Evolutionary conservation across 768 basidiomycete species (phyloP).

Genomic region (Arthromyces matolae): DNA sequence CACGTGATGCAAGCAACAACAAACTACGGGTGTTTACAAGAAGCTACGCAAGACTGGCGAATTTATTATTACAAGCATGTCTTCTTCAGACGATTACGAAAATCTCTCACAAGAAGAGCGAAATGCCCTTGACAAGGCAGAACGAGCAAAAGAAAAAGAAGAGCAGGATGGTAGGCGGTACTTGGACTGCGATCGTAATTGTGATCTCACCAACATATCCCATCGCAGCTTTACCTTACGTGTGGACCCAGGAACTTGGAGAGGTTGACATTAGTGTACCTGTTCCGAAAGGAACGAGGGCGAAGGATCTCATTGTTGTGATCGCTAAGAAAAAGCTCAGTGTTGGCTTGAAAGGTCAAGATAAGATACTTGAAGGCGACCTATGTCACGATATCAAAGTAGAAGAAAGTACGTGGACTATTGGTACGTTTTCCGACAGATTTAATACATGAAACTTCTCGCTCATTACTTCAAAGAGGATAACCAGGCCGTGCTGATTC

Average conservation of each 20-base stretch:
- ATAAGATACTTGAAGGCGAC: slow-evolving; percentile 84
- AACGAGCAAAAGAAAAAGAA: slow-evolving; percentile 61
- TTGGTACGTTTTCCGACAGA: slow-evolving; percentile 57
- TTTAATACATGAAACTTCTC: neutral
- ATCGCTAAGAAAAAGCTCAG: slow-evolving; percentile 82
- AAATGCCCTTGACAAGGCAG: slow-evolving; percentile 64
- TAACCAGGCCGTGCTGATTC: slow-evolving; percentile 63
- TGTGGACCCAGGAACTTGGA: slow-evolving; percentile 85
- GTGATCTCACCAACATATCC: slow-evolving; percentile 20
- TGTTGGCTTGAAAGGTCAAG: slow-evolving; percentile 81
- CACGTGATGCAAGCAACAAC: slow-evolving; percentile 6
- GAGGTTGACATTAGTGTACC: slow-evolving; percentile 83
- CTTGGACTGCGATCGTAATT: slow-evolving; percentile 10
- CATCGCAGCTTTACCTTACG: slow-evolving; percentile 75
- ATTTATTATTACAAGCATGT: too few relatives aligned
- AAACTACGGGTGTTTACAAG: slow-evolving; percentile 9
- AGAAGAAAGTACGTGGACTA: slow-evolving; percentile 95
- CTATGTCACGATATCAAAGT: slow-evolving; percentile 92
- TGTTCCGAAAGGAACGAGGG: slow-evolving; percentile 85
- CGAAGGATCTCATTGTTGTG: slow-evolving; percentile 64
- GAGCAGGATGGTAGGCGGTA: slow-evolving; percentile 79
- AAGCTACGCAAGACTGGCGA: too few relatives aligned
- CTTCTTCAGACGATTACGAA: slow-evolving; percentile 57
- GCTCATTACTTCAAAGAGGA: slow-evolving; percentile 53
- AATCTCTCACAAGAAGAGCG: slow-evolving; percentile 74